phyloP scores from a whole-genome alignment of 331 rosid genomes.

The Pyrus hybrid region DNA sequence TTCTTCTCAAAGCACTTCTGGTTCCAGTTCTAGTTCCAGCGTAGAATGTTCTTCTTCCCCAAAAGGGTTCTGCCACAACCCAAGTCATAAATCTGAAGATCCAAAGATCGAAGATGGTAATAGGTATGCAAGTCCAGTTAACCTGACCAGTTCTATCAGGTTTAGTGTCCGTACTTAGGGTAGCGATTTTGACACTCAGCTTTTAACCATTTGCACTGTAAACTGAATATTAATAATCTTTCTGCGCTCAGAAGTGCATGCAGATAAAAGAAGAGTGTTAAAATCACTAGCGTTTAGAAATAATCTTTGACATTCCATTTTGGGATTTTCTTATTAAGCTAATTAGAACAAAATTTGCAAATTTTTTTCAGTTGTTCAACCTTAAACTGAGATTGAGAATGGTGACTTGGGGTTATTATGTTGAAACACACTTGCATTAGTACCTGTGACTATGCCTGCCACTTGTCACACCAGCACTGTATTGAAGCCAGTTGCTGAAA shows the following conservation, averaged over 20 bases:
- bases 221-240: no score
- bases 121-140: constrained; percentile 30
- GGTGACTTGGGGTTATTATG: constrained; percentile 7
- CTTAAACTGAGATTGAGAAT: constrained; percentile 28
- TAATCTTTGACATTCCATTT: not conserved
- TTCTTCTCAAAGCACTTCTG: not conserved
- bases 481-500: constrained; percentile 33
- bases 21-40: constrained; percentile 8
- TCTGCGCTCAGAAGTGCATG: no score
- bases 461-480: constrained; percentile 21
- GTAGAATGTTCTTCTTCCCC: constrained; percentile 9
- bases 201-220: no score
- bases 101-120: constrained; percentile 18
- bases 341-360: constrained; percentile 1
- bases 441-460: constrained; percentile 27
- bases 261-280: no score
- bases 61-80: constrained; percentile 1
- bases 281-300: no score
- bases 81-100: constrained; percentile 21
- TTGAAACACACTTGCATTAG: constrained; percentile 48
- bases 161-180: not conserved
- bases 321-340: constrained; percentile 6
- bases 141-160: not conserved
- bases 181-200: no score
- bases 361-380: constrained; percentile 32